Evolutionary conservation across 2,329 filamentous ascomycete genomes (phyloP).

Genomic region (Plectosphaerella sp.): DNA sequence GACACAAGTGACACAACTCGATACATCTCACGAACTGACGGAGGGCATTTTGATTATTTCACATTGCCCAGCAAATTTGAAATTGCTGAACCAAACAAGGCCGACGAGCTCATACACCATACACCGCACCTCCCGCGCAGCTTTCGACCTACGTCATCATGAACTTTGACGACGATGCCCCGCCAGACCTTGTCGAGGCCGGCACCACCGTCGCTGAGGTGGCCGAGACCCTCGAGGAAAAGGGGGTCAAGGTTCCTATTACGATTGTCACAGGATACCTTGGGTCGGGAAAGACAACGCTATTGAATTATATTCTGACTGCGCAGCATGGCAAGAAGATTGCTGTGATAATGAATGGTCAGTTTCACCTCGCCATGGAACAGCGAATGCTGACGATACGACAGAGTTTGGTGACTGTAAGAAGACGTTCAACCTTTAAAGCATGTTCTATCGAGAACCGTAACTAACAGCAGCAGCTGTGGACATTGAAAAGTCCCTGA

Average conservation of each 20-base stretch:
- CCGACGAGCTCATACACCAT: too few species aligned
- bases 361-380: conserved; percentile 9
- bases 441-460: neutral
- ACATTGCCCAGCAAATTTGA: neutral
- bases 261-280: conserved; percentile 90
- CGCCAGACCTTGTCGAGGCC: conserved; percentile 58
- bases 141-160: conserved; percentile 30
- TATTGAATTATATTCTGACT: conserved; percentile 93
- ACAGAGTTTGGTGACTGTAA: conserved; percentile 77
- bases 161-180: conserved; percentile 63
- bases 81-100: neutral
- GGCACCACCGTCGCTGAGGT: conserved; percentile 24
- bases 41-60: neutral
- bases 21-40: too few species aligned
- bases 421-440: conserved; percentile 17
- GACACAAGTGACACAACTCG: too few species aligned
- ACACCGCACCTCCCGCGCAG: too few species aligned
- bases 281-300: conserved; percentile 90
- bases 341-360: conserved; percentile 92
- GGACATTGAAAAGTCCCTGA: conserved; percentile 94
- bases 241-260: conserved; percentile 68
- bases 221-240: conserved; percentile 40
- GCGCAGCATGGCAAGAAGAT: conserved; percentile 97
- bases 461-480: conserved; percentile 51
- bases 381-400: conserved; percentile 7